Percentiles rank a stretch among this genome's conserved stretches.
phyloP scores from a whole-genome alignment of 2,329 filamentous ascomycete genomes.

The Fonsecaea nubica region DNA sequence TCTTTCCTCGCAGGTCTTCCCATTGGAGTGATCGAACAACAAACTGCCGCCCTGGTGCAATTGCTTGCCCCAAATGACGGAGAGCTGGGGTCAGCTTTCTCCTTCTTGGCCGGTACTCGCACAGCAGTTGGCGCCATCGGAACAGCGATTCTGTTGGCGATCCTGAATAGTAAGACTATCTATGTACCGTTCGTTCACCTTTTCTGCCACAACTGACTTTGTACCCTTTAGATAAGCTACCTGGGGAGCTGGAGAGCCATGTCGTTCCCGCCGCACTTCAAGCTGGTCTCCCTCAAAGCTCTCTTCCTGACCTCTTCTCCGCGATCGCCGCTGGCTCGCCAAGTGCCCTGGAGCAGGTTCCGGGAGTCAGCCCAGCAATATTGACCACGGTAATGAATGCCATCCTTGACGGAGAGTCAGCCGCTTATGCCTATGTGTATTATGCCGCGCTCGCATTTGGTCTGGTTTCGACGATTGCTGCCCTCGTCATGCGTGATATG shows the following conservation, averaged over 20 bases:
- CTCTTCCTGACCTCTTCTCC: slow-evolving; percentile 33
- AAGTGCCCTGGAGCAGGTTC: slow-evolving; percentile 28
- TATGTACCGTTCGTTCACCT: background rate
- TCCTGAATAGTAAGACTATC: slow-evolving; percentile 31
- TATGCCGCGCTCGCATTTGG: slow-evolving; percentile 39
- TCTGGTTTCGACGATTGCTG: slow-evolving; percentile 30
- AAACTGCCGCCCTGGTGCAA: background rate
- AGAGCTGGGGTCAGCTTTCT: background rate
- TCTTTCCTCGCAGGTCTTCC: background rate
- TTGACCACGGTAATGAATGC: slow-evolving; percentile 22
- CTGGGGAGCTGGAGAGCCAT: slow-evolving; percentile 31
- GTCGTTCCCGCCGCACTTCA: slow-evolving; percentile 25
- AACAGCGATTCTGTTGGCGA: slow-evolving; percentile 16
- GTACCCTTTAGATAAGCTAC: slow-evolving; percentile 32
- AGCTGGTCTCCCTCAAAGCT: slow-evolving; percentile 36
- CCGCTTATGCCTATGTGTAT: slow-evolving; percentile 39
- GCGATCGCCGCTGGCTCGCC: slow-evolving; percentile 33
- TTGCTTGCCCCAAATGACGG: background rate
- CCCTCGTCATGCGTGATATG: slow-evolving; percentile 33
- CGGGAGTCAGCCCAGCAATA: slow-evolving; percentile 32
- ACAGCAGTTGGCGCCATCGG: background rate
- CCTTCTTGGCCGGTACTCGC: background rate
- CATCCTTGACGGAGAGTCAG: slow-evolving; percentile 33
- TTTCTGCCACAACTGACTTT: background rate
- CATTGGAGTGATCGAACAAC: background rate